These are phyloP conservation scores for Thraustotheca clavata DNA, from an alignment of 352 stramenopile species.

Conservation along the genomic window DNA sequence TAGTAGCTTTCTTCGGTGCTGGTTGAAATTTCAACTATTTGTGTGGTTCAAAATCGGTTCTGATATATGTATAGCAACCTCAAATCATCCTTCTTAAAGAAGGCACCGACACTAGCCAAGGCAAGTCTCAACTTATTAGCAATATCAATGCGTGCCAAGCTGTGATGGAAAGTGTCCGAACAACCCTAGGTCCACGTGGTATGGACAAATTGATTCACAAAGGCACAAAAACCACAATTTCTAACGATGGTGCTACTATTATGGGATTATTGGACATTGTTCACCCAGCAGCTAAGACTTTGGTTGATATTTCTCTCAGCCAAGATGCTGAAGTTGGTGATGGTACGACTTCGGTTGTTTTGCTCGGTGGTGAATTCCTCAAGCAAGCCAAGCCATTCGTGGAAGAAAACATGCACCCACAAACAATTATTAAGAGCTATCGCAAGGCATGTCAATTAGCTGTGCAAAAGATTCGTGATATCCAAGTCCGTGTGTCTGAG, in stretches of 20 bases:
- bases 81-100: conserved; percentile 99
- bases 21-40: not conserved
- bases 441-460: conserved; percentile 76
- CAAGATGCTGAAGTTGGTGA: conserved; percentile 87
- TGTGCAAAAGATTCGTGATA: conserved; percentile 78
- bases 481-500: conserved; percentile 76
- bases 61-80: conserved; percentile 62
- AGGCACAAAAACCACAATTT: conserved; percentile 92
- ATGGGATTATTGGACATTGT: conserved; percentile 98
- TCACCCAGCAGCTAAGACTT: conserved; percentile 96
- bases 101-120: conserved; percentile 98
- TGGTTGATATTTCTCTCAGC: conserved; percentile 96
- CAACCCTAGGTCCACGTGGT: conserved; percentile 94
- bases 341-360: conserved; percentile 95
- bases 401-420: conserved; percentile 95
- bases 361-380: conserved; percentile 96
- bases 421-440: conserved; percentile 88
- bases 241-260: conserved; percentile 98
- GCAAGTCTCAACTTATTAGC: conserved; percentile 92
- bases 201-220: conserved; percentile 99
- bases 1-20: not conserved
- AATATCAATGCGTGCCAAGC: conserved; percentile 89
- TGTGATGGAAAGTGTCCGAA: conserved; percentile 95
- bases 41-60: not conserved
- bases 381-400: conserved; percentile 96